A percentile compares a stretch with the other conserved stretches of the same genome.
phyloP scores from a whole-genome alignment of 805 yeast genomes.

The Candida adriatica region DNA sequence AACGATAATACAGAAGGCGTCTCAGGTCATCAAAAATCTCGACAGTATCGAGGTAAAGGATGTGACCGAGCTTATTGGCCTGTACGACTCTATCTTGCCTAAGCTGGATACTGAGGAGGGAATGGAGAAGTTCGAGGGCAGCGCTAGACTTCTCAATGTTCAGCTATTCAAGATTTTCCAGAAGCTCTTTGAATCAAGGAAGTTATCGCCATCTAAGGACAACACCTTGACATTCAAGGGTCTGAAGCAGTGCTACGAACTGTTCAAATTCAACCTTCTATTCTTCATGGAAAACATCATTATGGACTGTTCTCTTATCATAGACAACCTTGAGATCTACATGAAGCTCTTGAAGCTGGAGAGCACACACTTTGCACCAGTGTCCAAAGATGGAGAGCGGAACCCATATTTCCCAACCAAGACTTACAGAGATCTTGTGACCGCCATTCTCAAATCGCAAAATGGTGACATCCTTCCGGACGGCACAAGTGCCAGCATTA shows the following conservation, averaged over 20 bases:
- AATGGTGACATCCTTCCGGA: constrained; percentile 37
- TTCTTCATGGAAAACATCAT: constrained; percentile 32
- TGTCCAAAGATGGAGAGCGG: constrained; percentile 16
- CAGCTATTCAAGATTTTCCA: constrained; percentile 21
- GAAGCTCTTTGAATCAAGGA: constrained; percentile 13
- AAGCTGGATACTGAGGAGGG: constrained; percentile 16
- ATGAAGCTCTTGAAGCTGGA: constrained; percentile 54
- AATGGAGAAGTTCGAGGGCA: constrained; percentile 13
- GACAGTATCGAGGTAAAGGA: constrained; percentile 5
- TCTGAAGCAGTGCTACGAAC: constrained; percentile 52
- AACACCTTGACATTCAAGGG: constrained; percentile 49
- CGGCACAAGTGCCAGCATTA: constrained; percentile 40
- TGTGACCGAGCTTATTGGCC: constrained; percentile 7
- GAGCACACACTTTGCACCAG: constrained; percentile 43
- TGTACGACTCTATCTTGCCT: constrained; percentile 19
- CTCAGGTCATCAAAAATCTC: constrained; percentile 6
- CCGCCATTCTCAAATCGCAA: constrained; percentile 29
- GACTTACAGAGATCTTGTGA: constrained; percentile 37
- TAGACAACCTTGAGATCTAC: constrained; percentile 46
- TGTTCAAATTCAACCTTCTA: constrained; percentile 40
- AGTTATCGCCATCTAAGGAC: constrained; percentile 25
- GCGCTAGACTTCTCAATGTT: constrained; percentile 16
- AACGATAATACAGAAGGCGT: constrained; percentile 9
- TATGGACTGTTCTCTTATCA: constrained; percentile 40
- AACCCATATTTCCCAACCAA: constrained; percentile 58